Evolutionary conservation across 768 basidiomycete species (phyloP), one percentile per base, ranked within the genome.

Genomic region (Hirschioporus abietinus): DNA sequence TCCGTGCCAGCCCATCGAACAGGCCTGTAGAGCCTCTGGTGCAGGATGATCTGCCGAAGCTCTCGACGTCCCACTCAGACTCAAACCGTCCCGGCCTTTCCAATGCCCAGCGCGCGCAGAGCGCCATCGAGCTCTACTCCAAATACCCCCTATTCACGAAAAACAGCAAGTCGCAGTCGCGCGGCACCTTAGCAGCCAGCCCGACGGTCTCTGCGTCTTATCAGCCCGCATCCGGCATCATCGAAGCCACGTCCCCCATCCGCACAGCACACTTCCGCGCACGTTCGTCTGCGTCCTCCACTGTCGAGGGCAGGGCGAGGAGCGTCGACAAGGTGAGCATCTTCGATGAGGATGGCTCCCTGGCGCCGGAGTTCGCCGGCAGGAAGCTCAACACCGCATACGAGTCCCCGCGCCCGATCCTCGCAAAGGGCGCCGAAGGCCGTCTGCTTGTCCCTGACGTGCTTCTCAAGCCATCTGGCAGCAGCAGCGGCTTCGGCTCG

Each of bases 351-450:
- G 60, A 61, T 10, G 42, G 42, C 42, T 3, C 12, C 5, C 42
- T 52, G 6, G 42, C 42, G 42, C 42, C 42, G 12, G 60, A 61
- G 25, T 25, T 61, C 80, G 78, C 15, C 76, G 80, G 59, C 81
- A 82, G 42, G 87, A 86, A 72, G 84, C 83, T 52, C 6, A 52
- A 52, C 42, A 52, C 4, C 42, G 42, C 12, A 20, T 20, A 20
- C 42, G 42, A 52, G 42, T 52, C 42, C 5, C 60, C 63, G 24
- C 63, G 36, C 4, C 79, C 82, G 5, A 75, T 91, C 3, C 72
- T 91, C n/a, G 80, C 83, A 68, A 81, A 80, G 7, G 84, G 83
- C 58, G 88, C 86, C 0, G 83, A 90, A 73, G 90, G 89, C 65
- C 87, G 85, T 67, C 80, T 91, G 12, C 79, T 90, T 2, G 81